Base-by-base conservation (phyloP, 2,329 filamentous ascomycete genomes). In the Lachnum nothofagi region DNA sequence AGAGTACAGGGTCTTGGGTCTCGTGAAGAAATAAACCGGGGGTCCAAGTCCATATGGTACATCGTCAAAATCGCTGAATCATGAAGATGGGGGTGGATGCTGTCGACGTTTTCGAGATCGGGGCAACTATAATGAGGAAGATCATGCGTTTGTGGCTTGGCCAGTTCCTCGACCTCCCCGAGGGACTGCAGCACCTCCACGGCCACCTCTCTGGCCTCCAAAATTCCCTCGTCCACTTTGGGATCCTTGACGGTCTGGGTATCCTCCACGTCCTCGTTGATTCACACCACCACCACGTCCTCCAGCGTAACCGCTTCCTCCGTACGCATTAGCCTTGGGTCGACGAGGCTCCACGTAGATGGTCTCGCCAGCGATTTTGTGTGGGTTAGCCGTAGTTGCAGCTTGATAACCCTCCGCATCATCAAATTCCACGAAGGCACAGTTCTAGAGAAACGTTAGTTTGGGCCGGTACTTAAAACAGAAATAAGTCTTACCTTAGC, bases 391-490 rank as follows among this genome's bases (percentile, higher is more conserved):
- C 53, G 80, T 80, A 31, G 88, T 77, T 37, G 93, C 93, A 54
- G 87, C 85, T 67, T 88, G 80, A 71, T 95, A 96, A 40, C 82
- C 89, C 47, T 90, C 82, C 19, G 81, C 67, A 40, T 85, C 86
- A 65, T 83, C 86, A 70, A 93, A 98, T 68, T 98, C 93, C 52
- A 96, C 88, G 65, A 97, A 97, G 22, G 93, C 93, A 65, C 90
- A 96, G 77, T 93, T 96, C 91, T 95, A 65, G 24, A 51, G 10
- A 41, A 44, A 35, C 43, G 16, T 56, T 55, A 57, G 52, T 57
- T n/a, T n/a, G n/a, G n/a, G n/a, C 48, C 24, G 12, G 3, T 8
- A 22, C 19, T 37, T 20, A 38, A 22, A 35, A 22, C 9, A 31
- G 19, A 12, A 20, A 8, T 22, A 22, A 22, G 34, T 59, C 60